phyloP scores from a whole-genome alignment of 2,329 filamentous ascomycete species.

The Eutypella sp. region DNA sequence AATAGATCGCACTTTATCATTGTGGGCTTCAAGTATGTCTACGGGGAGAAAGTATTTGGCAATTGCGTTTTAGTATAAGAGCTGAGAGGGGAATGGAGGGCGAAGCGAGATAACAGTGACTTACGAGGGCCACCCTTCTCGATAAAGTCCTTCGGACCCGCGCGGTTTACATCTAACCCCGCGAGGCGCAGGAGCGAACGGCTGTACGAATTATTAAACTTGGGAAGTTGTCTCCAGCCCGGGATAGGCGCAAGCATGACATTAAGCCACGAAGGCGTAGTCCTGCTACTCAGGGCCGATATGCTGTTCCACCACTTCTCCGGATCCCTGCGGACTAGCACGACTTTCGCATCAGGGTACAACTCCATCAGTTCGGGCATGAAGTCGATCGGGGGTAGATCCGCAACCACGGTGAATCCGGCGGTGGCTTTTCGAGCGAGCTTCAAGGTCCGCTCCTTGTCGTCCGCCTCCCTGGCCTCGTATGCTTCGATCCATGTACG shows the following conservation, averaged over 20 bases:
- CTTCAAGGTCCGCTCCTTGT: constrained; percentile 16
- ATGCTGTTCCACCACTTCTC: constrained; percentile 17
- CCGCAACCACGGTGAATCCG: constrained; percentile 16
- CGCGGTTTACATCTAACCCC: constrained; percentile 8
- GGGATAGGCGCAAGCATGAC: constrained; percentile 12
- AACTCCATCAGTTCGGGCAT: constrained; percentile 17
- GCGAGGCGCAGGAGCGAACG: constrained; percentile 10
- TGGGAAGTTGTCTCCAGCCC: constrained; percentile 15
- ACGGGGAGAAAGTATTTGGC: neutral
- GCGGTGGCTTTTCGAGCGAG: constrained; percentile 14
- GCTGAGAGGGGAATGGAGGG: too few relatives aligned
- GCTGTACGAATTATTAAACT: constrained; percentile 7
- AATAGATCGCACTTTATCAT: constrained; percentile 10
- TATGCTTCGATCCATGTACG: constrained; percentile 19
- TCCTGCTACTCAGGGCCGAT: constrained; percentile 6
- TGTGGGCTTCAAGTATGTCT: constrained; percentile 12
- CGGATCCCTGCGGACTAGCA: constrained; percentile 15
- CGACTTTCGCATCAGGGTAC: constrained; percentile 18
- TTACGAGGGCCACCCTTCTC: constrained; percentile 12
- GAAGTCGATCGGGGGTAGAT: constrained; percentile 15
- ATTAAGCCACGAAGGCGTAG: constrained; percentile 10
- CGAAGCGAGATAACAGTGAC: too few relatives aligned
- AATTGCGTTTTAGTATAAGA: too few relatives aligned
- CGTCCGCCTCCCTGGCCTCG: constrained; percentile 14
- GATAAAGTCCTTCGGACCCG: constrained; percentile 8